A percentile compares a stretch with the other conserved stretches of the same genome.
Evolutionary conservation across 2,329 filamentous ascomycete species (phyloP).

Genomic region (Fusarium napiforme): DNA sequence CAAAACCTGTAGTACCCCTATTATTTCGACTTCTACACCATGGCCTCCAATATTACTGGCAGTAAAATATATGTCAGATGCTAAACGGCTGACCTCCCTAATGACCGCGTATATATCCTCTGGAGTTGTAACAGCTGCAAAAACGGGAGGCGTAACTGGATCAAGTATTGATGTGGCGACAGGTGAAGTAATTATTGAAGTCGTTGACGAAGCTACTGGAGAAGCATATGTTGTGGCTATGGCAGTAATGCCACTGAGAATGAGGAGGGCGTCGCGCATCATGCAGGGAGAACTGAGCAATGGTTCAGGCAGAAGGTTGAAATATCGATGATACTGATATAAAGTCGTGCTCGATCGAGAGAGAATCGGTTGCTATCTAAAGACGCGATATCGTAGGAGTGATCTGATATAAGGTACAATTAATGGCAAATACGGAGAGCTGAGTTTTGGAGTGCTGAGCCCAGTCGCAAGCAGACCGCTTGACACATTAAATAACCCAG

Average conservation of each 20-base stretch:
- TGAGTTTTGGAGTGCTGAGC: background rate
- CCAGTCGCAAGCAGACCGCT: background rate
- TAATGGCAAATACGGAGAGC: background rate
- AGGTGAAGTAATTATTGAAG: background rate
- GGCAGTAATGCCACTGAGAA: slow-evolving; percentile 3
- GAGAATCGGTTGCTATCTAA: background rate
- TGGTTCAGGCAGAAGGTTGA: background rate
- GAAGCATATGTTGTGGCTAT: background rate
- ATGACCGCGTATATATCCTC: slow-evolving; percentile 2
- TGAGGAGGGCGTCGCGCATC: slow-evolving; percentile 2
- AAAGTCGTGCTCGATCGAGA: background rate
- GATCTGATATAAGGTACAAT: background rate
- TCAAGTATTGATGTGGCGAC: background rate
- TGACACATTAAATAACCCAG: background rate
- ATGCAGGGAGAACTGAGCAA: background rate
- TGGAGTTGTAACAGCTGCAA: background rate
- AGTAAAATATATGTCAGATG: background rate
- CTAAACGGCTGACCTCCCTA: background rate
- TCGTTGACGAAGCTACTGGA: background rate
- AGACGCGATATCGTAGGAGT: too few relatives aligned
- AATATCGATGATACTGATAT: background rate
- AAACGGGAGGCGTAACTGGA: background rate
- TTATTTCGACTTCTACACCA: slow-evolving; percentile 6
- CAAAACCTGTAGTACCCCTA: background rate
- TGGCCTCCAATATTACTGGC: background rate